phyloP scores from a whole-genome alignment of 768 basidiomycete species.

The Serpula lacrymans region DNA sequence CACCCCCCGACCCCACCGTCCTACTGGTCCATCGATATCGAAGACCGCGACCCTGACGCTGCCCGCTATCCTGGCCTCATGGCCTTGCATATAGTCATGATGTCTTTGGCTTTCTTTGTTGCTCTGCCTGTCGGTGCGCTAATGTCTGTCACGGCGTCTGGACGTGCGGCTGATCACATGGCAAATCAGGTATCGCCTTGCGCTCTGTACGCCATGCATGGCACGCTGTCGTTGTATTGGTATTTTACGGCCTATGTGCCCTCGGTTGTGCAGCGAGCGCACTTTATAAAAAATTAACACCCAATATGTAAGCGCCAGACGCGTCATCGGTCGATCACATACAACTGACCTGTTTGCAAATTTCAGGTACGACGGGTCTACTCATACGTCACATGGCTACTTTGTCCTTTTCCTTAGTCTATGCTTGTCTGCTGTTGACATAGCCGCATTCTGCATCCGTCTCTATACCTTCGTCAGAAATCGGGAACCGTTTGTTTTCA shows the following conservation, averaged over 20 bases:
- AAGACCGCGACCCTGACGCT: slow-evolving; percentile 41
- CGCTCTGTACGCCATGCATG: slow-evolving; percentile 72
- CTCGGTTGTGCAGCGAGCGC: slow-evolving; percentile 68
- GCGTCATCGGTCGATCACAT: slow-evolving; percentile 12
- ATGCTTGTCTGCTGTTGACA: slow-evolving; percentile 50
- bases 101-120: slow-evolving; percentile 79
- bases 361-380: slow-evolving; percentile 62
- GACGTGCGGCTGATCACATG: neutral
- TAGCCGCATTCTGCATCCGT: slow-evolving; percentile 48
- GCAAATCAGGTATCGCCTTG: slow-evolving; percentile 64
- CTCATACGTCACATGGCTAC: slow-evolving; percentile 67
- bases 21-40: slow-evolving; percentile 80
- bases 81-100: slow-evolving; percentile 66
- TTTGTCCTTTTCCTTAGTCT: slow-evolving; percentile 44
- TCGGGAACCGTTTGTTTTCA: slow-evolving; percentile 42
- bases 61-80: slow-evolving; percentile 67
- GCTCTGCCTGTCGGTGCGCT: slow-evolving; percentile 74
- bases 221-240: slow-evolving; percentile 52
- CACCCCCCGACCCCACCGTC: slow-evolving; percentile 76
- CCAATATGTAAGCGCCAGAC: slow-evolving; percentile 66
- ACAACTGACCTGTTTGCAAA: slow-evolving; percentile 12
- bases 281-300: slow-evolving; percentile 75
- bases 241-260: slow-evolving; percentile 58
- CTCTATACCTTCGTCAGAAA: slow-evolving; percentile 44
- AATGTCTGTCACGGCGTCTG: slow-evolving; percentile 2